Percentiles rank a stretch among this genome's conserved stretches.
phyloP scores from a whole-genome alignment of 176 grass and related monocot species.

The Tillandsia fasciculata region DNA sequence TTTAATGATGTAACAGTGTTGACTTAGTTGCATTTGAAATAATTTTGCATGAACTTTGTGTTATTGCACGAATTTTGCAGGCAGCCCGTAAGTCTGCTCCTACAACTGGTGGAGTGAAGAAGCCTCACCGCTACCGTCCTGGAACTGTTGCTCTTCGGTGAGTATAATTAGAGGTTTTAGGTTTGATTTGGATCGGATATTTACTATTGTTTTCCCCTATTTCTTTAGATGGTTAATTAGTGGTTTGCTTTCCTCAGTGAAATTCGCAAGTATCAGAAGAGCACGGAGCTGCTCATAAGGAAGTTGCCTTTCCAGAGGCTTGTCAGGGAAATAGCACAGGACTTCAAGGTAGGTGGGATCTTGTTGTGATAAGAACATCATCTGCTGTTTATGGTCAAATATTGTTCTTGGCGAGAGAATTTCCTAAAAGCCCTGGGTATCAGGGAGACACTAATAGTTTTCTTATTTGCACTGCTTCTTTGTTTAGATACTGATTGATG shows the following conservation, averaged over 20 bases:
- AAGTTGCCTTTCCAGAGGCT: constrained; percentile 74
- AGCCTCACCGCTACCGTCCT: constrained; percentile 65
- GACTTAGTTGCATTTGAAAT: too few species aligned
- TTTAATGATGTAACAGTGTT: too few species aligned
- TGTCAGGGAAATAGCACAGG: constrained; percentile 67
- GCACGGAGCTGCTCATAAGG: constrained; percentile 52
- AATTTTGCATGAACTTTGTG: too few species aligned
- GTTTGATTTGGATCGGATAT: too few species aligned
- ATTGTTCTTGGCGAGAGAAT: too few species aligned
- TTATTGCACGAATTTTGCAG: constrained; percentile 6
- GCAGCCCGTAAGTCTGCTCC: constrained; percentile 57
- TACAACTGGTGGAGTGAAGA: constrained; percentile 64
- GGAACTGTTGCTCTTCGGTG: constrained; percentile 61
- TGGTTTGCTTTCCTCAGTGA: constrained; percentile 23
- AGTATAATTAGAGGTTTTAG: not conserved
- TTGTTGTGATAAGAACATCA: not conserved
- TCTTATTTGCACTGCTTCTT: too few species aligned
- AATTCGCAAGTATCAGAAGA: constrained; percentile 64
- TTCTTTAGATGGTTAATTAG: not conserved
- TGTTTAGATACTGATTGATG: too few species aligned
- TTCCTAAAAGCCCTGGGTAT: too few species aligned
- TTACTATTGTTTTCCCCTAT: not conserved
- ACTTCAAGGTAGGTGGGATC: constrained; percentile 58
- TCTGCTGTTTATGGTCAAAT: too few species aligned
- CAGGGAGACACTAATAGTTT: too few species aligned